These are phyloP conservation scores for Plasmodium berghei DNA, from an alignment of 169 alveolate species.

Conservation along the genomic window DNA sequence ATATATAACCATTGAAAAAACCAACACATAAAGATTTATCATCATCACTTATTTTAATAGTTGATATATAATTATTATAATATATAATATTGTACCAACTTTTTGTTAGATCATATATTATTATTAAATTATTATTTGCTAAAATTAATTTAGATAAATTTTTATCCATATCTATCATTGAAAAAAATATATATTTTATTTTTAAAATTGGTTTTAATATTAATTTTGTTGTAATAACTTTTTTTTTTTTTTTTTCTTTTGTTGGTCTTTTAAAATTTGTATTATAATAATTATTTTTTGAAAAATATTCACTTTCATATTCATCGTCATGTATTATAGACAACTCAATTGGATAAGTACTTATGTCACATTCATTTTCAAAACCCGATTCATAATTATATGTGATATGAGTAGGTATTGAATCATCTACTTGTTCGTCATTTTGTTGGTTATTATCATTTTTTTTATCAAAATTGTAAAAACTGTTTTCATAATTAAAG, in stretches of 20 bases:
- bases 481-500: constrained; percentile 9
- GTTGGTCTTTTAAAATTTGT: not conserved
- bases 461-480: not conserved
- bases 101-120: constrained; percentile 34
- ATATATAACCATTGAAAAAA: constrained; percentile 22
- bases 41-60: constrained; percentile 48
- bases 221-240: not conserved
- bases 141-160: constrained; percentile 26
- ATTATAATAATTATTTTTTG: not conserved
- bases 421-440: not conserved
- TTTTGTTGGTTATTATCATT: not conserved
- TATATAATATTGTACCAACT: constrained; percentile 24
- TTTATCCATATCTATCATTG: constrained; percentile 44
- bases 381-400: constrained; percentile 41
- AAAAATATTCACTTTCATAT: not conserved
- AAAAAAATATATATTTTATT: constrained; percentile 48
- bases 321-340: not conserved
- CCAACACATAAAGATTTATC: constrained; percentile 33
- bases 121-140: constrained; percentile 43
- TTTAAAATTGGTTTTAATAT: constrained; percentile 41
- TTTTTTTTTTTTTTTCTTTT: not conserved
- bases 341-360: constrained; percentile 17
- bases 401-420: constrained; percentile 10
- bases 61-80: constrained; percentile 21
- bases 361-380: constrained; percentile 12